Evolutionary conservation across 306 rosid genomes (phyloP).

Genomic region (Arachis hypogaea): DNA sequence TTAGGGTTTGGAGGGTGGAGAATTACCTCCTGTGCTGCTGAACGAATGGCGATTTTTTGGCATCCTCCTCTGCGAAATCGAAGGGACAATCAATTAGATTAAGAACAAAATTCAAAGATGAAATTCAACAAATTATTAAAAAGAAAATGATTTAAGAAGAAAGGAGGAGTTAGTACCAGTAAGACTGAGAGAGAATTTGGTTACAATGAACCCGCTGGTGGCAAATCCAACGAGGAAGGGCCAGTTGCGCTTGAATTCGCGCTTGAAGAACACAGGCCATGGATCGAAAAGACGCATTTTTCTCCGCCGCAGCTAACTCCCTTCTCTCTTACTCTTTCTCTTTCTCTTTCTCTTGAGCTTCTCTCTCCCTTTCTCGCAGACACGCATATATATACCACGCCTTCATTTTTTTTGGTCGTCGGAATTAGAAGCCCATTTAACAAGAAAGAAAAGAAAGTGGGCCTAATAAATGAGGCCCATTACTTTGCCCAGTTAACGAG

Average conservation of each 20-base stretch:
- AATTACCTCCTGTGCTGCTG: constrained; percentile 72
- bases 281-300: constrained; percentile 80
- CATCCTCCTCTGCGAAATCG: constrained; percentile 73
- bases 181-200: constrained; percentile 75
- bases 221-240: constrained; percentile 93
- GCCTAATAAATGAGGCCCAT: no score
- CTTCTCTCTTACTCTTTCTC: neutral
- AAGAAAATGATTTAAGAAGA: neutral
- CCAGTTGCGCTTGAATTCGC: constrained; percentile 86
- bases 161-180: constrained; percentile 47
- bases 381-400: no score
- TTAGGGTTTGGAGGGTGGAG: constrained; percentile 35
- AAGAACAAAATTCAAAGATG: neutral
- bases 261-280: constrained; percentile 91
- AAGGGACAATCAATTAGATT: neutral
- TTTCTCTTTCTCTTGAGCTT: neutral
- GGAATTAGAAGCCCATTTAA: no score
- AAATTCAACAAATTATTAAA: neutral
- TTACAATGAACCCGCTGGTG: constrained; percentile 60
- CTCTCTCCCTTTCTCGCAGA: neutral
- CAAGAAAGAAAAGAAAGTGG: no score
- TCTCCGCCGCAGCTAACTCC: neutral
- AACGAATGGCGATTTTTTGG: constrained; percentile 70
- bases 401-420: no score
- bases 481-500: no score